Conservation (phyloP, 2,329 filamentous ascomycete species). For the Aspergillus piperis region DNA sequence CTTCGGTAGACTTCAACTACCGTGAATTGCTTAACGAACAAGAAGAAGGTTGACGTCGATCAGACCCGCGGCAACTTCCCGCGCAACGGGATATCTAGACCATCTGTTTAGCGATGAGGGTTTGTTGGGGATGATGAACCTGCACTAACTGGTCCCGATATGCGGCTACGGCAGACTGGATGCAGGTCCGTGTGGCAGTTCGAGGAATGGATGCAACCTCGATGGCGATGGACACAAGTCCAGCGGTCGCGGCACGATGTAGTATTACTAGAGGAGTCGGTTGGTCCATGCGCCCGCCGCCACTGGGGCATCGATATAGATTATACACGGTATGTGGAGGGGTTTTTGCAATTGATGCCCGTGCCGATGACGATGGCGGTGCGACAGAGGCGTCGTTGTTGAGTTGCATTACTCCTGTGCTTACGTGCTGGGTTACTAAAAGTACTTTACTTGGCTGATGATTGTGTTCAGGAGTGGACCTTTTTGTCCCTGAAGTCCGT, state of each 20-base stretch:
- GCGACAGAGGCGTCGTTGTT: neutral
- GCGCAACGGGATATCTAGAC: neutral
- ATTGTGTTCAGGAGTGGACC: neutral
- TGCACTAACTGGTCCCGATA: neutral
- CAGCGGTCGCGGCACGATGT: neutral
- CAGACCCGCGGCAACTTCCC: constrained; percentile 2
- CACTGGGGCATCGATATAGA: neutral
- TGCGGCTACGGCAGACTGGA: neutral
- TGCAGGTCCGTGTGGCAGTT: neutral
- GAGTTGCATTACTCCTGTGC: neutral
- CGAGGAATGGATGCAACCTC: too few relatives aligned
- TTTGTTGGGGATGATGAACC: neutral
- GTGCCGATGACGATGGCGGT: neutral
- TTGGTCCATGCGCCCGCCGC: neutral
- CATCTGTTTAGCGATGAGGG: too few relatives aligned
- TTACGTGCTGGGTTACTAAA: too few relatives aligned
- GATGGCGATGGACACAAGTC: too few relatives aligned
- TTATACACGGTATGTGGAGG: neutral
- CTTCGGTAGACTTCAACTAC: neutral
- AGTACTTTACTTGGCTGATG: neutral
- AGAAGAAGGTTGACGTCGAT: neutral
- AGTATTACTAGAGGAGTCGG: neutral
- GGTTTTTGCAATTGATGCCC: neutral
- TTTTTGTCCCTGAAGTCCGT: neutral
- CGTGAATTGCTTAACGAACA: neutral